Evolutionary conservation across 2,329 filamentous ascomycete genomes (phyloP), one percentile per base, ranked within the genome.

Genomic region (Penicillium concentricum): DNA sequence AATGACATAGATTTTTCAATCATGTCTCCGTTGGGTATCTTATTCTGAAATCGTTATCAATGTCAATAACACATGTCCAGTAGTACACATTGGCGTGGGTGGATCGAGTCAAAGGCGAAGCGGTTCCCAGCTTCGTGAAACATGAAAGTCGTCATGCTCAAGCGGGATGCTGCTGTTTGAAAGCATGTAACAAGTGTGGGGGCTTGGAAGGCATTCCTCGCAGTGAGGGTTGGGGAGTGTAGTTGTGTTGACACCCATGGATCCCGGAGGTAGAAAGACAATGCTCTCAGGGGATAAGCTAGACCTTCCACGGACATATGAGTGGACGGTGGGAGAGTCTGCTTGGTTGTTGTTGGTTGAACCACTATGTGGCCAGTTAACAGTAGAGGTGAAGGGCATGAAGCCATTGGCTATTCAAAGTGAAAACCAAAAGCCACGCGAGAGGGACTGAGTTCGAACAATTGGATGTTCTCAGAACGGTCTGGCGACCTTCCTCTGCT

Each of bases 401-500:
- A 32, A 13, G 28, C 34, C 18, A n/a, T 41, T 22, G 15, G 30
- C 13, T 8, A 30, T 35, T 52, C 44, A 35, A 24, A 24, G 8
- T 12, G 45, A 41, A 44, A 20, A 48, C 45, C 35, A 39, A 9
- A 37, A 37, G 38, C n/a, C 38, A 37, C 18, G 22, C n/a, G 50
- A 34, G 12, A 16, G 50, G 50, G 26, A 38, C 7, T 8, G 30
- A 43, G 13, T 54, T 49, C 45, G 20, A 18, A 34, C 3, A 37
- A 43, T n/a, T n/a, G 13, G 3, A 15, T 37, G 37, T 47, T 34
- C 51, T 89, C 83, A 94, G 69, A 90, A 90, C 26, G 94, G 94
- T 78, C 95, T 94, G 20, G 94, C 94, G 57, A 97, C 94, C 80
- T 99, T 99, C 73, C 94, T 87, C 63, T 78, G 78, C 82, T 97